A percentile compares a stretch with the other conserved stretches of the same genome.
phyloP scores from a whole-genome alignment of 2,329 filamentous ascomycete species.

The Orbilia ellipsospora region DNA sequence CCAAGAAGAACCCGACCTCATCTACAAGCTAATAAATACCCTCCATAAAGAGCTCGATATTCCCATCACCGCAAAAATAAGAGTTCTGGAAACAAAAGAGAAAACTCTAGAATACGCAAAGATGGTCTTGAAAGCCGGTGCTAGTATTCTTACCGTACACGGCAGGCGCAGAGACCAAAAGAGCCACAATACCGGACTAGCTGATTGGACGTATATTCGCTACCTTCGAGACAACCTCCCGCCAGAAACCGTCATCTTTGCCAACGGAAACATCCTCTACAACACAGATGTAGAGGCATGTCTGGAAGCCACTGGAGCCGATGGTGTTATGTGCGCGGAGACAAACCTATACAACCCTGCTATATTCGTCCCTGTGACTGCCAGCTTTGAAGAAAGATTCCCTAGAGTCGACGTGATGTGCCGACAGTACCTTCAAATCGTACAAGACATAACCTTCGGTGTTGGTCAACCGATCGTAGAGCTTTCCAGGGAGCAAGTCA shows the following conservation, averaged over 20 bases:
- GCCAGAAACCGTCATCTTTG: constrained; percentile 89
- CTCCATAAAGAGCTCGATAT: constrained; percentile 81
- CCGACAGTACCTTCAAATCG: constrained; percentile 88
- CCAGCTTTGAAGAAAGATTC: constrained; percentile 79
- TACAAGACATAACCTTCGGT: constrained; percentile 64
- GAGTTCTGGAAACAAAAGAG: constrained; percentile 86
- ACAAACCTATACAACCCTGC: constrained; percentile 92
- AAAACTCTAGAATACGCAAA: constrained; percentile 88
- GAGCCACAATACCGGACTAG: constrained; percentile 90
- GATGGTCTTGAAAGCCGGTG: constrained; percentile 86
- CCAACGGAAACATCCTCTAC: constrained; percentile 92
- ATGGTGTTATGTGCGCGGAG: constrained; percentile 95
- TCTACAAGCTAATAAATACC: constrained; percentile 83
- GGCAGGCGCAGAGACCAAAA: constrained; percentile 91
- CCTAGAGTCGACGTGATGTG: constrained; percentile 90
- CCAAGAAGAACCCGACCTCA: constrained; percentile 88
- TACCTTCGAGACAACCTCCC: constrained; percentile 86
- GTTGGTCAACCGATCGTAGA: constrained; percentile 23
- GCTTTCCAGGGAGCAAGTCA: constrained; percentile 60
- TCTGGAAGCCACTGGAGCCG: constrained; percentile 83
- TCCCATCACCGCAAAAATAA: constrained; percentile 94
- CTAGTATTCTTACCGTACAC: constrained; percentile 93
- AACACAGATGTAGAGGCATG: constrained; percentile 81
- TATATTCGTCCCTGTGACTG: constrained; percentile 79
- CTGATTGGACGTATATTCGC: constrained; percentile 87